These are phyloP conservation scores for Cornus controversa DNA, from an alignment of 148 eudicot genomes.

Conservation along the genomic window DNA sequence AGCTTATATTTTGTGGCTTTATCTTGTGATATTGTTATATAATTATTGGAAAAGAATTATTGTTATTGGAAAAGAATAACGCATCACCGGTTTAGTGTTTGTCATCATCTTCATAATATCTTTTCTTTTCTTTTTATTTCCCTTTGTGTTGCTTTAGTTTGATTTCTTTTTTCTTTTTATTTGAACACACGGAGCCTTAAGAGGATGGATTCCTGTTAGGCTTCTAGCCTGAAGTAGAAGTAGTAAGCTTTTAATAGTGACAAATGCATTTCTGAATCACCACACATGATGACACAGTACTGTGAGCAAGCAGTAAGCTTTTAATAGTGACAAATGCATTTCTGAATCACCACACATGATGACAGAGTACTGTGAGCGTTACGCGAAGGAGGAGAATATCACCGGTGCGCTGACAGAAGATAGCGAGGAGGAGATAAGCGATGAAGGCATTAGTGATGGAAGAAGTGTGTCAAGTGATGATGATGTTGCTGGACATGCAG, in stretches of 20 bases:
- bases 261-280: neutral
- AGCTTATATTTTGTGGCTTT: neutral
- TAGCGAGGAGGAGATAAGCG: constrained; percentile 40
- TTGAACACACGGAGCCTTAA: neutral
- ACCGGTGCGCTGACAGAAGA: constrained; percentile 24
- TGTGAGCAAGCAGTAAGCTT: constrained; percentile 22
- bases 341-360: neutral
- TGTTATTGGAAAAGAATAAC: neutral
- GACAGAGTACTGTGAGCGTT: constrained; percentile 46
- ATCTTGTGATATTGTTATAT: neutral
- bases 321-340: neutral
- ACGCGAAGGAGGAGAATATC: constrained; percentile 48
- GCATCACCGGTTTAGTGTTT: neutral
- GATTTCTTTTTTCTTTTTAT: neutral
- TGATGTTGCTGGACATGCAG: constrained; percentile 35
- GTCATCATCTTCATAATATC: neutral
- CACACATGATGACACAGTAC: constrained; percentile 32
- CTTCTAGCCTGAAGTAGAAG: neutral
- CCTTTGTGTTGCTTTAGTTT: neutral
- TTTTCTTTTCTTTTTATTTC: too few species aligned
- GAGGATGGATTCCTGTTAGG: neutral
- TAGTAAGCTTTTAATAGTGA: neutral
- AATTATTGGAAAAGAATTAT: too few species aligned
- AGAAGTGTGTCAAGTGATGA: constrained; percentile 34
- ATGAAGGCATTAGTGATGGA: constrained; percentile 34